Evolutionary conservation across 768 basidiomycete genomes (phyloP).

Genomic region (Lyophyllum decastes): DNA sequence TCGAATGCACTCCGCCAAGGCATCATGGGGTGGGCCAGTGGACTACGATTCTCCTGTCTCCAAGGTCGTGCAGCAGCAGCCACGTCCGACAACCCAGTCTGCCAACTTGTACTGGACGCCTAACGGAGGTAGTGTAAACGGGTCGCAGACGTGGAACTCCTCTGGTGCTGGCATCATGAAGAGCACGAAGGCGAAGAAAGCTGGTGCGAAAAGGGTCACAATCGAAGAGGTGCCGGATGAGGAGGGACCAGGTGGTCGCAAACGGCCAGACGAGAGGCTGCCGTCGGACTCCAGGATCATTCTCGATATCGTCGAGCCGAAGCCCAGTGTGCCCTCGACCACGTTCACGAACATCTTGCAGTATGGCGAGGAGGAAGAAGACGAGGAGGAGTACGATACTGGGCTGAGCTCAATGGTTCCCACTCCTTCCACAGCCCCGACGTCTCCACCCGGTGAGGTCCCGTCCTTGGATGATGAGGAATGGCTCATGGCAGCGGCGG

Average conservation of each 20-base stretch:
- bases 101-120: constrained; percentile 16
- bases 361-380: constrained; percentile 27
- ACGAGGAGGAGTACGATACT: constrained; percentile 18
- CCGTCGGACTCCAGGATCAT: constrained; percentile 35
- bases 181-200: constrained; percentile 26
- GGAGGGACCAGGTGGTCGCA: constrained; percentile 28
- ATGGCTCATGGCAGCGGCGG: constrained; percentile 24
- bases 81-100: background rate
- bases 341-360: constrained; percentile 39
- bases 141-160: constrained; percentile 15
- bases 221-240: constrained; percentile 50
- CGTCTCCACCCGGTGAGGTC: constrained; percentile 26
- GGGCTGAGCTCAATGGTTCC: constrained; percentile 23
- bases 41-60: constrained; percentile 6
- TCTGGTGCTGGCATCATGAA: constrained; percentile 16
- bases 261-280: constrained; percentile 26
- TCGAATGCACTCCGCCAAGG: constrained; percentile 6
- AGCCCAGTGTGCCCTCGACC: constrained; percentile 38
- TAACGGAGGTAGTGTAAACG: background rate
- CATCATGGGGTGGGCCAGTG: constrained; percentile 2
- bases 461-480: constrained; percentile 25
- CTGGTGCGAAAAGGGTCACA: constrained; percentile 34
- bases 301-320: constrained; percentile 41
- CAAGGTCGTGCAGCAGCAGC: constrained; percentile 4
- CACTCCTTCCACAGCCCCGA: constrained; percentile 28